phyloP scores from a whole-genome alignment of 129 eudicot species.

The Rutidosis leptorrhynchoides region DNA sequence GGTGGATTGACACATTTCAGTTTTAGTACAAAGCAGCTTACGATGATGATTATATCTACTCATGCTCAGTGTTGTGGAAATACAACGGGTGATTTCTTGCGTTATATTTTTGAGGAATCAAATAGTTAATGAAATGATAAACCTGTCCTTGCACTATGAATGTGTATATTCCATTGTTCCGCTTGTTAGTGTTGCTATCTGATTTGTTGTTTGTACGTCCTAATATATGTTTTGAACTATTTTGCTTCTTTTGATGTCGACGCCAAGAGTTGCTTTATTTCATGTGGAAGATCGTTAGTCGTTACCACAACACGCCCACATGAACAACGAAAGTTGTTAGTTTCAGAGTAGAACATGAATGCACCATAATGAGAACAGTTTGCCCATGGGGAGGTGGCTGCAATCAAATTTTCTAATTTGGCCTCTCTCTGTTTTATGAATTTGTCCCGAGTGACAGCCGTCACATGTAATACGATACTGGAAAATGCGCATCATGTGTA shows the following conservation, averaged over 20 bases:
- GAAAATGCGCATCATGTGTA: no score
- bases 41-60: no score
- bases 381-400: not conserved
- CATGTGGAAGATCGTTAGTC: not conserved
- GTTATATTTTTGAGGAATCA: not conserved
- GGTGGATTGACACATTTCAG: no score
- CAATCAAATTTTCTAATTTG: not conserved
- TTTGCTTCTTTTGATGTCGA: not conserved
- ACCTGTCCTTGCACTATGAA: not conserved
- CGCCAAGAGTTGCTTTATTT: not conserved
- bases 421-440: not conserved
- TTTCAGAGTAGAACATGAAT: not conserved
- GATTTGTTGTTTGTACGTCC: not conserved
- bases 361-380: not conserved
- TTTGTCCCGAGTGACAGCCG: no score
- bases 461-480: no score
- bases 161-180: not conserved
- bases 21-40: no score
- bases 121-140: constrained; percentile 2
- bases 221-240: not conserved
- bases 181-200: not conserved
- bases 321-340: not conserved
- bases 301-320: not conserved
- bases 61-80: not conserved
- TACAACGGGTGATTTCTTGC: not conserved